phyloP scores from a whole-genome alignment of 148 eudicot species.

The Cornus kousa region DNA sequence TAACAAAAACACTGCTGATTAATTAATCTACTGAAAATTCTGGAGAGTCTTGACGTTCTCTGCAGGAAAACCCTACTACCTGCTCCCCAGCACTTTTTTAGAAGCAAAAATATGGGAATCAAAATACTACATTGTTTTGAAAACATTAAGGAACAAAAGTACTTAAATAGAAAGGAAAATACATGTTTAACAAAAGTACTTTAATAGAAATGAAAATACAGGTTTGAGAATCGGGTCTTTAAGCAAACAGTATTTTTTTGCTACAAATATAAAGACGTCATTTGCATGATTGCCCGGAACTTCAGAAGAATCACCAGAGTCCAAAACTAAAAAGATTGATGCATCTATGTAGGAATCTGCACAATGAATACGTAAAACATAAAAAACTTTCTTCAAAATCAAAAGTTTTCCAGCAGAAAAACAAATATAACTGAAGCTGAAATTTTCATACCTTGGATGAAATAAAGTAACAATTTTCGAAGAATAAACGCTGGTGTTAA shows the following conservation, averaged over 20 bases:
- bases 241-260: conserved; percentile 50
- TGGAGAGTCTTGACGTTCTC: conserved; percentile 15
- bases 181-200: conserved; percentile 32
- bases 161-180: conserved; percentile 25
- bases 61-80: conserved; percentile 5
- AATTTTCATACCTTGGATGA: conserved; percentile 14
- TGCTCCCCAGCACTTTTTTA: conserved; percentile 15
- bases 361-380: conserved; percentile 59
- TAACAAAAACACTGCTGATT: conserved; percentile 9
- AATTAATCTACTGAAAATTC: conserved; percentile 19
- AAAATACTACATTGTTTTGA: conserved; percentile 32
- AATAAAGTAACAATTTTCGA: background rate
- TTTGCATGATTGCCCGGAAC: conserved; percentile 79
- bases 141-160: conserved; percentile 17
- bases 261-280: conserved; percentile 54
- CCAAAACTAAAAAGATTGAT: conserved; percentile 71
- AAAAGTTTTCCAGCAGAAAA: conserved; percentile 22
- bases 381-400: conserved; percentile 42
- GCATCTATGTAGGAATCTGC: conserved; percentile 81
- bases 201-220: conserved; percentile 29
- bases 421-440: conserved; percentile 13
- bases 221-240: conserved; percentile 31
- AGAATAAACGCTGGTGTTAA: background rate
- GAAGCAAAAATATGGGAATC: conserved; percentile 17
- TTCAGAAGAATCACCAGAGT: conserved; percentile 80